These are phyloP conservation scores for Hortiboletus flavorubellus DNA, from an alignment of 768 basidiomycete genomes.

Conservation along the genomic window DNA sequence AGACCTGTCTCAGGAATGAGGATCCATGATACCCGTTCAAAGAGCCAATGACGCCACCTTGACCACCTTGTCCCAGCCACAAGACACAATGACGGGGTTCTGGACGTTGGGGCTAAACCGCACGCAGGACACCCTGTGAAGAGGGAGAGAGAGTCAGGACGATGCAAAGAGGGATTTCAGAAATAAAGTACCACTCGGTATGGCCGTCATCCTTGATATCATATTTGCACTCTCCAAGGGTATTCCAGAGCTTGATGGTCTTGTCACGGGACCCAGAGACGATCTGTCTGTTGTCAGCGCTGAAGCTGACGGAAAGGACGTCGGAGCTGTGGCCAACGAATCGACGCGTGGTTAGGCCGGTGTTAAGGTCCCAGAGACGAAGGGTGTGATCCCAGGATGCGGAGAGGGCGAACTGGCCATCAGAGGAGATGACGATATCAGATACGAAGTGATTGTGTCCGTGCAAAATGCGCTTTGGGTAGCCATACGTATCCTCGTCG, in stretches of 20 bases:
- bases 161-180: not conserved
- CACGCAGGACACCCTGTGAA: slow-evolving; percentile 91
- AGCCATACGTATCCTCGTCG: slow-evolving; percentile 87
- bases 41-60: slow-evolving; percentile 61
- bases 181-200: slow-evolving; percentile 72
- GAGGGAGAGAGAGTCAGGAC: not conserved
- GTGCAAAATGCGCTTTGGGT: slow-evolving; percentile 95
- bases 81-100: slow-evolving; percentile 98
- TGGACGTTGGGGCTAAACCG: slow-evolving; percentile 97
- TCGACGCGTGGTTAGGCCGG: slow-evolving; percentile 90
- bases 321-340: slow-evolving; percentile 98
- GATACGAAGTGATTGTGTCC: slow-evolving; percentile 99
- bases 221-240: slow-evolving; percentile 99
- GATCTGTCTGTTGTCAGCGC: slow-evolving; percentile 99
- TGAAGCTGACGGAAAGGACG: slow-evolving; percentile 98
- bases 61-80: slow-evolving; percentile 99
- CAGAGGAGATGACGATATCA: slow-evolving; percentile 97
- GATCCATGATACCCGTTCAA: not conserved
- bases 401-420: slow-evolving; percentile 98
- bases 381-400: slow-evolving; percentile 99
- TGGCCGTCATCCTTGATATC: slow-evolving; percentile 99
- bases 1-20: slow-evolving; percentile 67
- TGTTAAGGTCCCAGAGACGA: slow-evolving; percentile 99
- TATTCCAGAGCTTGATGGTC: slow-evolving; percentile 99
- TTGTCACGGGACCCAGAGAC: slow-evolving; percentile 97